Conservation (phyloP, 2,329 filamentous ascomycete species). For the Polytolypa hystricis region DNA sequence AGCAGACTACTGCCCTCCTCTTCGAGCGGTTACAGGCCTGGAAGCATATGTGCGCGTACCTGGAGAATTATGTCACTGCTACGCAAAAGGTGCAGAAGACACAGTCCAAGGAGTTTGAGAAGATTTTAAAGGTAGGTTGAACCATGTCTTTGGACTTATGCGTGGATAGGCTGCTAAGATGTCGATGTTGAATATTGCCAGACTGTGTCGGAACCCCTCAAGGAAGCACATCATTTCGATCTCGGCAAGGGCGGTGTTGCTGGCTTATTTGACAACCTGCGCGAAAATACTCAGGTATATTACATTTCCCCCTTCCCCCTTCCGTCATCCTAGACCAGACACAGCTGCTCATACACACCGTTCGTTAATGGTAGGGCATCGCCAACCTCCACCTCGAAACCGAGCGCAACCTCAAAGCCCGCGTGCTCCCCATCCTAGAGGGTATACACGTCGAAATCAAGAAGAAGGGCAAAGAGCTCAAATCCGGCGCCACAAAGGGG, state of each 20-base stretch:
- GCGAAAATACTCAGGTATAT: slow-evolving; percentile 68
- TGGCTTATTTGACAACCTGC: slow-evolving; percentile 87
- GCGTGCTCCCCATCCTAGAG: slow-evolving; percentile 77
- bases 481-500: slow-evolving; percentile 66
- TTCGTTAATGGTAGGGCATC: slow-evolving; percentile 48
- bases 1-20: slow-evolving; percentile 70
- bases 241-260: slow-evolving; percentile 77
- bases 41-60: slow-evolving; percentile 86
- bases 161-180: too few relatives aligned
- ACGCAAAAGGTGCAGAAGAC: slow-evolving; percentile 78
- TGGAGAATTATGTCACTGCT: slow-evolving; percentile 78
- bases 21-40: slow-evolving; percentile 82
- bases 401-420: slow-evolving; percentile 77
- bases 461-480: slow-evolving; percentile 84
- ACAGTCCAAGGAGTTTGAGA: slow-evolving; percentile 91
- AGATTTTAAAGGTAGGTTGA: slow-evolving; percentile 67
- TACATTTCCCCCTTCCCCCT: too few relatives aligned
- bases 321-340: background rate
- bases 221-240: slow-evolving; percentile 87
- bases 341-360: background rate
- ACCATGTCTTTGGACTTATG: too few relatives aligned
- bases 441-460: slow-evolving; percentile 94
- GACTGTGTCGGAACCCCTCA: slow-evolving; percentile 76
- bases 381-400: slow-evolving; percentile 85
- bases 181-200: too few relatives aligned